Percentiles rank a stretch among this genome's conserved stretches.
Conservation (phyloP, 768 basidiomycete genomes). For the Kwoniella sp. region DNA sequence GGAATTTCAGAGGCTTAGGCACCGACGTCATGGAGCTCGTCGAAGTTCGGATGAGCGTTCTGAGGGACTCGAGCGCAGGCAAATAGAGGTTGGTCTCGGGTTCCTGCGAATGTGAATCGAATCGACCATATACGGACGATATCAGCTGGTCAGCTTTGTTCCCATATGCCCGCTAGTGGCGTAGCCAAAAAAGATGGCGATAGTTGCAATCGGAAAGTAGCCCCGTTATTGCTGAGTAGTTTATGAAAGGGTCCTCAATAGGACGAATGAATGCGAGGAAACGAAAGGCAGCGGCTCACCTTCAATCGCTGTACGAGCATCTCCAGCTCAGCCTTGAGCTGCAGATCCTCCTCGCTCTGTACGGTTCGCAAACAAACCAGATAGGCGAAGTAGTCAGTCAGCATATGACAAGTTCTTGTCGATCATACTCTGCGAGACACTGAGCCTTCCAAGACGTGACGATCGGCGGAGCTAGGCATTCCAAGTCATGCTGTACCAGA, state of each 20-base stretch:
- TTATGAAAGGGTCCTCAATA: not conserved
- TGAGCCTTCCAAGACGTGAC: no score
- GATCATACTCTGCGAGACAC: no score
- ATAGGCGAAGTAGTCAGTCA: no score
- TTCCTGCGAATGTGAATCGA: conserved; percentile 69
- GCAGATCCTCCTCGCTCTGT: conserved; percentile 78
- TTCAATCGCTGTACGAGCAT: conserved; percentile 94
- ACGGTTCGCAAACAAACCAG: no score
- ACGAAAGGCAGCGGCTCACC: conserved; percentile 59
- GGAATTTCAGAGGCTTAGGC: conserved; percentile 97
- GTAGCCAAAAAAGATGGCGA: no score
- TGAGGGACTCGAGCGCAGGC: conserved; percentile 88
- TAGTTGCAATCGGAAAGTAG: no score
- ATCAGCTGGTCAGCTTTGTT: no score
- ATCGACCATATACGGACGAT: not conserved
- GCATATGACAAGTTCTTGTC: no score
- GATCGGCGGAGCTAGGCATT: no score
- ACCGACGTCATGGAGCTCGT: conserved; percentile 99
- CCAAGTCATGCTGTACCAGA: no score
- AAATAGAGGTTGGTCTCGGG: conserved; percentile 78
- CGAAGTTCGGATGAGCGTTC: conserved; percentile 90
- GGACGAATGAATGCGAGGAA: not conserved
- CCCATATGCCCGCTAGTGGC: no score
- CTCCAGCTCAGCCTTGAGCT: conserved; percentile 90
- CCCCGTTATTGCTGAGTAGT: no score